A percentile compares a stretch with the other conserved stretches of the same genome.
These are phyloP conservation scores for Allium cepa DNA, from an alignment of 106 monocot genomes.

Conservation along the genomic window DNA sequence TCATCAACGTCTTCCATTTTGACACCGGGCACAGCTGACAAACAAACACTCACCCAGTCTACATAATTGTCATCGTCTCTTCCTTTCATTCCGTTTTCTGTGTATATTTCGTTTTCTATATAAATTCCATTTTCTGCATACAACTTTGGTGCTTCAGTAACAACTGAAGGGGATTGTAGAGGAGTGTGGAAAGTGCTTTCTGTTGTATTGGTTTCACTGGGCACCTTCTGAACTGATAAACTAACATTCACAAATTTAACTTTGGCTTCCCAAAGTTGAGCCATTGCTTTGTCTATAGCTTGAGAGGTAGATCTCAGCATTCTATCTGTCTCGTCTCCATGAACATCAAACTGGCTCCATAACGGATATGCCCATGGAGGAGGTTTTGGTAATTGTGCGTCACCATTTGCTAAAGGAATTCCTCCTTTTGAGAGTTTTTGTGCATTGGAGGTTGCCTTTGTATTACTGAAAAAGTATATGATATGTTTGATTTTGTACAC, in stretches of 20 bases:
- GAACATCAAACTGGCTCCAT: slow-evolving; percentile 52
- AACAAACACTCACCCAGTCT: slow-evolving; percentile 67
- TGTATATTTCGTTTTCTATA: no score
- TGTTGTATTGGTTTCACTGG: slow-evolving; percentile 13
- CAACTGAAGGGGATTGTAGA: slow-evolving; percentile 1
- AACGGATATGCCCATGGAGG: slow-evolving; percentile 99
- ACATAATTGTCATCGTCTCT: slow-evolving; percentile 22
- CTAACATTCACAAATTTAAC: slow-evolving; percentile 91
- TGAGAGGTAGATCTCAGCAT: slow-evolving; percentile 83
- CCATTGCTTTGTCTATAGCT: slow-evolving; percentile 97
- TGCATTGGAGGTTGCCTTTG: slow-evolving; percentile 53
- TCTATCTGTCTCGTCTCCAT: slow-evolving; percentile 55
- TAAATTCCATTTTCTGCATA: slow-evolving; percentile 6
- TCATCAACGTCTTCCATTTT: slow-evolving; percentile 94
- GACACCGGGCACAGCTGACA: slow-evolving; percentile 85
- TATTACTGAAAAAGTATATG: slow-evolving; percentile 35
- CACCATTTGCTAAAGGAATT: slow-evolving; percentile 94
- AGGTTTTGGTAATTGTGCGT: slow-evolving; percentile 91
- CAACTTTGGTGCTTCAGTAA: slow-evolving; percentile 1
- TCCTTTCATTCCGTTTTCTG: background rate
- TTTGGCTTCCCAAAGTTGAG: slow-evolving; percentile 93
- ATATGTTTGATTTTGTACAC: background rate
- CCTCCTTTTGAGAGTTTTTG: slow-evolving; percentile 82
- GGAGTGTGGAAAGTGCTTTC: slow-evolving; percentile 6
- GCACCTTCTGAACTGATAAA: slow-evolving; percentile 59